Evolutionary conservation across 2,329 filamentous ascomycete species (phyloP), one percentile per base, ranked within the genome.

Genomic region (Ophiostoma sp.): DNA sequence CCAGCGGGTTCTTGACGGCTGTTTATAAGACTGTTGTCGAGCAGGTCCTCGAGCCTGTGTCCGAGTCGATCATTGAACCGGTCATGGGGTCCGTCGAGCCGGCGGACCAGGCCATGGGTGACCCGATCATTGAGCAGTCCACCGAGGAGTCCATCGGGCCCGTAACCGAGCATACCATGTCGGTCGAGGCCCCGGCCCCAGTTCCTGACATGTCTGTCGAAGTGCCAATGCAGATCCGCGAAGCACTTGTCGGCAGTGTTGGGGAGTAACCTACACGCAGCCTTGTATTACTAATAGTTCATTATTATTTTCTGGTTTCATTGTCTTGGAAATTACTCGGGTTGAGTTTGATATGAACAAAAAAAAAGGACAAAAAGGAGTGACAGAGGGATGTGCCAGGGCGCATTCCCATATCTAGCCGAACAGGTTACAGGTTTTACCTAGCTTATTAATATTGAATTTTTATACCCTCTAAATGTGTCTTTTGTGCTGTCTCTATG

Each of bases 1-100:
- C 78, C 39, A 72, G 70, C 7, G 81, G 81, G 7, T 83, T 83
- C 67, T 75, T 83, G 68, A 73, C 74, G 67, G 72, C 73, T 6
- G 66, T 75, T 11, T 60, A 69, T 36, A 68, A 67, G 62, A 66
- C 62, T 7, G 62, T 27, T 11, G 67, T 67, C 4, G 48, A 60
- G 67, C 65, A 15, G 36, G 65, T 67, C 3, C 65, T 44, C 4
- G 39, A 48, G 17, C 39, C 65, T 1, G 65, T 67, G 13, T 5
- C 36, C 5, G 65, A 67, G 39, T 33, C 65, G n/a, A 33, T 67
- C 39, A 17, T 44, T 2, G 65, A 67, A 23, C 35, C 65, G 13
- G 65, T 48, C 7, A 23, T 65, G 33, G 62, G 33, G 10, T 65
- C 60, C 1, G 60, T 65, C 2, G 60, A 65, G 60, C n/a, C 60